A percentile compares a stretch with the other conserved stretches of the same genome.
Evolutionary conservation across 2,329 filamentous ascomycete species (phyloP).

Genomic region (Xylariaceae sp.): DNA sequence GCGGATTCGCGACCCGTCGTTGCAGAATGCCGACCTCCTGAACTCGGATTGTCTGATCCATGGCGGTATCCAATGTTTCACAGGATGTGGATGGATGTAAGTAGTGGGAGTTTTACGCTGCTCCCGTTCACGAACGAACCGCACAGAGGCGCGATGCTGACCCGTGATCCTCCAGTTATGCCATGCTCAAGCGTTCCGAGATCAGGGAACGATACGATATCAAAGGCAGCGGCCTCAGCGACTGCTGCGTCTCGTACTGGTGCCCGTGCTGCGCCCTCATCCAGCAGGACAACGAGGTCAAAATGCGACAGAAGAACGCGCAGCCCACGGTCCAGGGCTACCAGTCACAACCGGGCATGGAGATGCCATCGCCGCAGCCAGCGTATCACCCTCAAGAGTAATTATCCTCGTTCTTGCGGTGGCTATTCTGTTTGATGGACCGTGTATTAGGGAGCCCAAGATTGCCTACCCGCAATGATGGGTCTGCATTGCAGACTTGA

Average conservation of each 20-base stretch:
- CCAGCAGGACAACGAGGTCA: conserved; percentile 42
- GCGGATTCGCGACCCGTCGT: conserved; percentile 25
- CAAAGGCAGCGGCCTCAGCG: conserved; percentile 34
- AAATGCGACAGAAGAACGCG: conserved; percentile 18
- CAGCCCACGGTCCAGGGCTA: conserved; percentile 25
- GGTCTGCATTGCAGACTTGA: too few species aligned
- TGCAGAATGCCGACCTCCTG: conserved; percentile 22
- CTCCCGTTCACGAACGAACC: too few species aligned
- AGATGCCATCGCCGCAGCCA: conserved; percentile 18
- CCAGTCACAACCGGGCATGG: conserved; percentile 27
- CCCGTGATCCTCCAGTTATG: conserved; percentile 31
- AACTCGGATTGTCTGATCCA: conserved; percentile 28
- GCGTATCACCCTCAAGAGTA: conserved; percentile 13
- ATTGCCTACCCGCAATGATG: too few species aligned
- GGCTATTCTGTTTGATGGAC: too few species aligned
- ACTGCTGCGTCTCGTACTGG: conserved; percentile 39
- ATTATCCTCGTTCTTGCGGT: too few species aligned
- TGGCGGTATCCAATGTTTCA: conserved; percentile 19
- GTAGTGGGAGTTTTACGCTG: conserved; percentile 10
- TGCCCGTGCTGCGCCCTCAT: conserved; percentile 43
- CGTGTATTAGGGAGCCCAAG: too few species aligned
- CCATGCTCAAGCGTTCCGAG: conserved; percentile 38
- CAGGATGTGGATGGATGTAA: conserved; percentile 28
- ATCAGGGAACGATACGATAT: conserved; percentile 41
- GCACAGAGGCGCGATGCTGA: too few species aligned